Evolutionary conservation across 1,284 basidiomycete genomes (phyloP).

Genomic region (Ustilago loliicola): DNA sequence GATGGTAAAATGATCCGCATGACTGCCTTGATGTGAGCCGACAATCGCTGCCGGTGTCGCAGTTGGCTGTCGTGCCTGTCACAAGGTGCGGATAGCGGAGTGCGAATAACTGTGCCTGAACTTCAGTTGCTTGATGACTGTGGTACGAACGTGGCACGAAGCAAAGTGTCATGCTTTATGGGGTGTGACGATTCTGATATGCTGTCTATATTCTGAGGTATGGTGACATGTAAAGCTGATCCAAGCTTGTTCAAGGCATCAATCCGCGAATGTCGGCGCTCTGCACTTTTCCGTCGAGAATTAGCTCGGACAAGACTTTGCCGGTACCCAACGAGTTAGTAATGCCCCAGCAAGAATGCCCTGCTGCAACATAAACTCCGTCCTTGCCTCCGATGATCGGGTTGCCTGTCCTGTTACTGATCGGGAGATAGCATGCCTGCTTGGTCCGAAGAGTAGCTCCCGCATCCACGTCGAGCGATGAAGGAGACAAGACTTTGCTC

Average conservation of each 20-base stretch:
- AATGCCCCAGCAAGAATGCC: conserved; percentile 73
- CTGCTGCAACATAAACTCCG: conserved; percentile 73
- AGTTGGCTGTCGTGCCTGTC: not conserved
- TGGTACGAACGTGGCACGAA: not conserved
- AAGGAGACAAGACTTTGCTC: conserved; percentile 72
- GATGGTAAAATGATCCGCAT: not conserved
- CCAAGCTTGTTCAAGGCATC: conserved; percentile 63
- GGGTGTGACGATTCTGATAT: not conserved
- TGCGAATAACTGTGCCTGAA: not conserved
- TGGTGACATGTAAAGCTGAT: not conserved
- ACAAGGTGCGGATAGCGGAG: not conserved
- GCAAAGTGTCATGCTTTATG: not conserved
- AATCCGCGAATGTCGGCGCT: conserved; percentile 74
- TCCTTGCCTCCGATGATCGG: conserved; percentile 74
- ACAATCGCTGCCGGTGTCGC: not conserved
- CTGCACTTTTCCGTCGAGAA: conserved; percentile 73
- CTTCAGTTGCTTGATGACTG: not conserved
- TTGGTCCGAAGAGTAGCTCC: conserved; percentile 70
- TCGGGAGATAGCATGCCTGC: conserved; percentile 75
- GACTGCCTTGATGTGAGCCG: not conserved
- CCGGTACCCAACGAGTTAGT: conserved; percentile 74
- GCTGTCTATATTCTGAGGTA: not conserved
- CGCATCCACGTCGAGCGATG: conserved; percentile 70
- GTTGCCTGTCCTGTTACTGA: conserved; percentile 73
- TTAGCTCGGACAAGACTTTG: conserved; percentile 73